A percentile compares a stretch with the other conserved stretches of the same genome.
These are phyloP conservation scores for Epichloe glyceriae DNA, from an alignment of 2,329 filamentous ascomycete genomes.

Conservation along the genomic window DNA sequence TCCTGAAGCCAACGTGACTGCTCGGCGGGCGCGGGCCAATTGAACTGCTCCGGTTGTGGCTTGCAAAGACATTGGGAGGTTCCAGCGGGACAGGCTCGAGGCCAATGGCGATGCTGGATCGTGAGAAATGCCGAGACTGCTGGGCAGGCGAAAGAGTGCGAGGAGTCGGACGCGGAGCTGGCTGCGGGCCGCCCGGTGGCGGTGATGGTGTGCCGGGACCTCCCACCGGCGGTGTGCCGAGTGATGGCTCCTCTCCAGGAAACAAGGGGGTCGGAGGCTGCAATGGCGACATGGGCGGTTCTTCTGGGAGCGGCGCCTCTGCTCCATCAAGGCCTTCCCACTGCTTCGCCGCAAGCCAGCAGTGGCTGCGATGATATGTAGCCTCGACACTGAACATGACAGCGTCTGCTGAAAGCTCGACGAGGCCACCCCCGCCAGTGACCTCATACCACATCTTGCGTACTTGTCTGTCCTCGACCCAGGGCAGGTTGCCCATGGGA, in stretches of 20 bases:
- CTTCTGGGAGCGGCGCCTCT: conserved; percentile 14
- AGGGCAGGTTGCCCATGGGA: conserved; percentile 58
- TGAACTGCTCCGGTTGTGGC: conserved; percentile 23
- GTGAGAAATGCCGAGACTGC: conserved; percentile 21
- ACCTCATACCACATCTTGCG: conserved; percentile 64
- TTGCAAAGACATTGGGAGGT: conserved; percentile 15
- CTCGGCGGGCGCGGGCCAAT: conserved; percentile 20
- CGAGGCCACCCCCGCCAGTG: conserved; percentile 46
- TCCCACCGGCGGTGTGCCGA: conserved; percentile 10
- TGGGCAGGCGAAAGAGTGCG: conserved; percentile 25
- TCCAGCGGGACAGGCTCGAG: conserved; percentile 29
- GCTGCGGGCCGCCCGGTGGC: conserved; percentile 13
- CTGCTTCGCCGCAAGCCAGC: conserved; percentile 38
- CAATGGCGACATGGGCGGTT: conserved; percentile 25
- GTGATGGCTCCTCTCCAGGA: conserved; percentile 16
- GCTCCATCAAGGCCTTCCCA: conserved; percentile 30
- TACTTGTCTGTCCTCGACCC: conserved; percentile 53
- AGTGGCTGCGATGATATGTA: conserved; percentile 45
- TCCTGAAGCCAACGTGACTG: conserved; percentile 20
- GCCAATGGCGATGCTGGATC: conserved; percentile 31
- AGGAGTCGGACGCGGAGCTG: conserved; percentile 16
- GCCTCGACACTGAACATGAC: conserved; percentile 49
- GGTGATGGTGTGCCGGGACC: conserved; percentile 16
- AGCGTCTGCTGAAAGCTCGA: conserved; percentile 46
- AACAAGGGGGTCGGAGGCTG: conserved; percentile 26